phyloP scores from a whole-genome alignment of 345 rosid species.

The Linum usitatissimum region DNA sequence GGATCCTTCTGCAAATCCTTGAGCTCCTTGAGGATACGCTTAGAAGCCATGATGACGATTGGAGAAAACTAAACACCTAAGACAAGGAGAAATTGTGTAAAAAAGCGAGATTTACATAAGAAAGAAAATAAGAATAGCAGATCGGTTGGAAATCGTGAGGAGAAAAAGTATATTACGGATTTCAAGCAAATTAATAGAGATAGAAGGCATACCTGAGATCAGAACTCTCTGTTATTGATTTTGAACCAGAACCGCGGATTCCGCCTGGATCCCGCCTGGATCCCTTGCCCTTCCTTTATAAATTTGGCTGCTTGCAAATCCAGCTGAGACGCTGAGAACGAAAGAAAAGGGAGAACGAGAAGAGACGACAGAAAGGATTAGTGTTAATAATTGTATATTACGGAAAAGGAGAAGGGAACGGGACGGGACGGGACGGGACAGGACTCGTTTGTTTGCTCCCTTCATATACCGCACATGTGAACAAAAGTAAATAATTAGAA shows the following conservation, averaged over 20 bases:
- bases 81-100: neutral
- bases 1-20: slow-evolving; percentile 43
- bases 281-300: neutral
- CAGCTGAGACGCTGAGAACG: neutral
- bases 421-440: too few relatives aligned
- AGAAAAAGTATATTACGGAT: slow-evolving; percentile 7
- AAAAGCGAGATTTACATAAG: neutral
- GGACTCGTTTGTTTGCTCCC: too few relatives aligned
- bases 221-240: neutral
- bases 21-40: slow-evolving; percentile 37
- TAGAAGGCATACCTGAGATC: too few relatives aligned
- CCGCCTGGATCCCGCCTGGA: neutral
- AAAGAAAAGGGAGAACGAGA: too few relatives aligned
- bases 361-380: too few relatives aligned
- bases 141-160: slow-evolving; percentile 2
- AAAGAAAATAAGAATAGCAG: too few relatives aligned
- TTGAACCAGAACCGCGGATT: slow-evolving; percentile 6
- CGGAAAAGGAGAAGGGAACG: too few relatives aligned
- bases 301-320: too few relatives aligned
- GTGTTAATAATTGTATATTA: too few relatives aligned
- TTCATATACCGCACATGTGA: too few relatives aligned
- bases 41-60: slow-evolving; percentile 27
- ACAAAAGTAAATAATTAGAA: too few relatives aligned
- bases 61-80: neutral
- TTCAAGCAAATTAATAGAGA: slow-evolving; percentile 8